Base-by-base conservation (phyloP, 176 grass and related monocot species). In the Carex cristatella region DNA sequence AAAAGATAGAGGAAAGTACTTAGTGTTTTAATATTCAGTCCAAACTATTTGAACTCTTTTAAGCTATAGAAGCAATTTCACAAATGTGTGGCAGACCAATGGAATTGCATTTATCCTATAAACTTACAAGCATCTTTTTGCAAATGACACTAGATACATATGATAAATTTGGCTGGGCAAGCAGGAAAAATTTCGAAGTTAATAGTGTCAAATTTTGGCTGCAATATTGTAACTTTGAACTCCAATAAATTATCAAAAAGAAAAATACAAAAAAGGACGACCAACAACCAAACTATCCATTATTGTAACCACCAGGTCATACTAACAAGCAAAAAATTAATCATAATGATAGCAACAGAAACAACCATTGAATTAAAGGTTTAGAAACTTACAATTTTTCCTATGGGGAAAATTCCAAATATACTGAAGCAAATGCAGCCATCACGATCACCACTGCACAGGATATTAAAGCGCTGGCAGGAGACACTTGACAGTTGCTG, bases 391-490 rank as follows among this genome's bases (percentile, higher is more conserved):
- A 98, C 95, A 85, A 98, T 98, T 83, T 92, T 98, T 90, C 93
- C 95, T 79, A 98, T 81, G 61, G 89, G 95, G 82, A 98, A 95
- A 87, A 98, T 98, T 89, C 93, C 95, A 86, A 98, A 98, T 84
- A 98, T 93, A 91, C 88, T 92, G 89, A 98, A 98, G 89, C 91
- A 98, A 89, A 98, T 91, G 87, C 72, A 94, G 18, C 95, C 95
- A 91, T 90, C 93, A 82, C 91, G 87, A 53, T 91, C 93, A 13
- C 95, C 88, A 67, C 91, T 95, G 83, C 89, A 94, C 58, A 98
- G 86, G 59, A 98, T 89, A 79, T 93, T 98, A 95, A 98, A 98
- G 30, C 69, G 86, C 84, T 95, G 95, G 84, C 89, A 90, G 4
- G 91, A 89, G 91, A 93, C 79, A 75, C 83, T 90, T 78, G 85